phyloP scores from a whole-genome alignment of 2,329 filamentous ascomycete species.

The Nakataea oryzae region DNA sequence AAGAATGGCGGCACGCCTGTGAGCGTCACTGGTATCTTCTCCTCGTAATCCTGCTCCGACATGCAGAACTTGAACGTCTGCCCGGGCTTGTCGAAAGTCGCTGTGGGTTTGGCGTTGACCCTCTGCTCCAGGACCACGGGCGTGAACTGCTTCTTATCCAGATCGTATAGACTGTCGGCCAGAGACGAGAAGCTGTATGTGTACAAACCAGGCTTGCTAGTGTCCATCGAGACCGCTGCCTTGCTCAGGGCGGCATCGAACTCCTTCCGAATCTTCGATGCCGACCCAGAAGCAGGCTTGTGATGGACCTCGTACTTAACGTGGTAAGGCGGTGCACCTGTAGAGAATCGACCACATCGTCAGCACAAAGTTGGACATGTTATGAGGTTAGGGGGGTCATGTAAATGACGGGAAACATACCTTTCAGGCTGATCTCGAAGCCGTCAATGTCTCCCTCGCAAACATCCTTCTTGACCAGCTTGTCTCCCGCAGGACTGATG shows the following conservation, averaged over 20 bases:
- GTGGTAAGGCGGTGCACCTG: constrained; percentile 70
- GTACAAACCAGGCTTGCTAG: constrained; percentile 69
- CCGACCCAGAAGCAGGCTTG: constrained; percentile 51
- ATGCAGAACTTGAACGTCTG: constrained; percentile 95
- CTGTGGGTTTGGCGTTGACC: constrained; percentile 75
- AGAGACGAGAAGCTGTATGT: constrained; percentile 78
- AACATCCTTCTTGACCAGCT: constrained; percentile 66
- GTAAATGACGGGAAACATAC: constrained; percentile 30
- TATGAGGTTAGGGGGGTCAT: neutral
- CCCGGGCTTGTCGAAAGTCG: constrained; percentile 72
- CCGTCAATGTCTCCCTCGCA: constrained; percentile 92
- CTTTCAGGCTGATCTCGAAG: constrained; percentile 70
- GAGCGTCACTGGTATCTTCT: constrained; percentile 78
- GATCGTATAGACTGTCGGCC: constrained; percentile 77
- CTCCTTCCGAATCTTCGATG: constrained; percentile 51
- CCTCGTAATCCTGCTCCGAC: constrained; percentile 69
- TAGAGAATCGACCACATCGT: neutral
- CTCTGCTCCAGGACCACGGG: constrained; percentile 67
- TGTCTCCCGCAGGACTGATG: constrained; percentile 40
- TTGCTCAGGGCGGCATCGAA: constrained; percentile 69
- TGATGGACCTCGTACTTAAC: constrained; percentile 73
- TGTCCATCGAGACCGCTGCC: constrained; percentile 78
- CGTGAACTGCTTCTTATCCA: constrained; percentile 53
- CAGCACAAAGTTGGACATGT: constrained; percentile 4
- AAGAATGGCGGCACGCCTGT: constrained; percentile 80